These are phyloP conservation scores for Syzygium jambos DNA, from an alignment of 345 rosid species.

Conservation along the genomic window DNA sequence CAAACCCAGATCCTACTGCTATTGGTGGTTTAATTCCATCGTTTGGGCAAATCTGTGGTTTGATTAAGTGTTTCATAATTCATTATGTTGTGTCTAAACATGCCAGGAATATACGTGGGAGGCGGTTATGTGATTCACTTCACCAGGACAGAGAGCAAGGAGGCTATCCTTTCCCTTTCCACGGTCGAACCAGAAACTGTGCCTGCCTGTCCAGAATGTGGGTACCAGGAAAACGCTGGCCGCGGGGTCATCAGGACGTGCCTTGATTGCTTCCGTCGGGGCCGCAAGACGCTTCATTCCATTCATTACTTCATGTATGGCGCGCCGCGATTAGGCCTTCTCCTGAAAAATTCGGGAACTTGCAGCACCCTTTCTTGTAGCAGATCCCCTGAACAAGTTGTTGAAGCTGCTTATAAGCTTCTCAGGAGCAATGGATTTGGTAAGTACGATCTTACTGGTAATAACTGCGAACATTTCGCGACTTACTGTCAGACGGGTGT, in stretches of 20 bases:
- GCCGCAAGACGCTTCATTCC: background rate
- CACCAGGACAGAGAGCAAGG: background rate
- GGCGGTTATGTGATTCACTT: background rate
- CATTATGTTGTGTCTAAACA: background rate
- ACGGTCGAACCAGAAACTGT: background rate
- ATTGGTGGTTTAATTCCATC: background rate
- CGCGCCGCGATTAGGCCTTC: background rate
- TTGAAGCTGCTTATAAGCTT: background rate
- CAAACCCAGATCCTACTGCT: background rate
- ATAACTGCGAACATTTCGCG: background rate
- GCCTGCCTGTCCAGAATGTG: background rate
- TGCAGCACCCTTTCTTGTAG: background rate
- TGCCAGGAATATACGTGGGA: conserved; percentile 8
- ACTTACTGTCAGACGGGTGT: background rate
- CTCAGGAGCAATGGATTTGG: background rate
- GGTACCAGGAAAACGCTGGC: background rate
- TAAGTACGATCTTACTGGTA: background rate
- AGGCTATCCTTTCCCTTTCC: background rate
- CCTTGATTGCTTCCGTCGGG: background rate
- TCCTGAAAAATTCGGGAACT: background rate
- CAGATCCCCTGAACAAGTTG: background rate
- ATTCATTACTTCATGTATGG: background rate
- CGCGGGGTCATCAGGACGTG: background rate
- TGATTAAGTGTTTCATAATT: background rate
- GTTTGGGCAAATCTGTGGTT: background rate